A percentile compares a stretch with the other conserved stretches of the same genome.
These are phyloP conservation scores for Starmerella bombicola DNA, from an alignment of 805 yeast species.

Conservation along the genomic window DNA sequence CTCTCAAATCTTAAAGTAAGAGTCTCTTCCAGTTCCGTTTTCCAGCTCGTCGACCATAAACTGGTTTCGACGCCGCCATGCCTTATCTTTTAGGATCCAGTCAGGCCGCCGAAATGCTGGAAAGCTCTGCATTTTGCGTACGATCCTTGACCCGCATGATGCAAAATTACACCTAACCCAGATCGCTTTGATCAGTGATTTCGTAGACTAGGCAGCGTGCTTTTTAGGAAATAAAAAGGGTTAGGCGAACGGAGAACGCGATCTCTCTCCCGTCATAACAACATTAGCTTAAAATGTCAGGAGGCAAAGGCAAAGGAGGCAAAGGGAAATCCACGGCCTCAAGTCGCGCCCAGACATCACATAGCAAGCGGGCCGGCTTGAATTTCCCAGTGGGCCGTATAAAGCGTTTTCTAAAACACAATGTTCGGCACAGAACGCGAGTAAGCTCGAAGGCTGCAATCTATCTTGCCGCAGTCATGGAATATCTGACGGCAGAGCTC, in stretches of 20 bases:
- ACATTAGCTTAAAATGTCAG: constrained; percentile 2
- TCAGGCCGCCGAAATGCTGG: no score
- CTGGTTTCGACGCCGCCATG: no score
- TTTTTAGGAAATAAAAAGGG: constrained; percentile 3
- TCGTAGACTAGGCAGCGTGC: background rate
- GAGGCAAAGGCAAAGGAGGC: constrained; percentile 67
- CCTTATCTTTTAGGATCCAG: no score
- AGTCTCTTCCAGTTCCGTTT: no score
- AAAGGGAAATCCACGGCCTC: constrained; percentile 61
- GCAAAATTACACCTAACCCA: no score
- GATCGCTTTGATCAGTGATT: background rate
- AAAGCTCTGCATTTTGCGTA: no score
- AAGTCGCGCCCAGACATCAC: constrained; percentile 19
- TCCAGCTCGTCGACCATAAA: no score
- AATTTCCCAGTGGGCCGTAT: constrained; percentile 99
- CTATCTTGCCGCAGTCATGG: constrained; percentile 91
- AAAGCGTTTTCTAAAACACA: constrained; percentile 89
- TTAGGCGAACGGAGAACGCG: constrained; percentile 2
- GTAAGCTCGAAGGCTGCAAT: constrained; percentile 99
- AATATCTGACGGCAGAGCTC: constrained; percentile 95
- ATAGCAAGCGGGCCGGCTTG: constrained; percentile 57
- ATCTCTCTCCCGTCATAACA: constrained; percentile 1
- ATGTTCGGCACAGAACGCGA: constrained; percentile 73
- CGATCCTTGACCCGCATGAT: no score
- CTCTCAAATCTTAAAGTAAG: no score